Conservation (phyloP, 148 eudicot genomes). For the Rhododendron ovatum region DNA sequence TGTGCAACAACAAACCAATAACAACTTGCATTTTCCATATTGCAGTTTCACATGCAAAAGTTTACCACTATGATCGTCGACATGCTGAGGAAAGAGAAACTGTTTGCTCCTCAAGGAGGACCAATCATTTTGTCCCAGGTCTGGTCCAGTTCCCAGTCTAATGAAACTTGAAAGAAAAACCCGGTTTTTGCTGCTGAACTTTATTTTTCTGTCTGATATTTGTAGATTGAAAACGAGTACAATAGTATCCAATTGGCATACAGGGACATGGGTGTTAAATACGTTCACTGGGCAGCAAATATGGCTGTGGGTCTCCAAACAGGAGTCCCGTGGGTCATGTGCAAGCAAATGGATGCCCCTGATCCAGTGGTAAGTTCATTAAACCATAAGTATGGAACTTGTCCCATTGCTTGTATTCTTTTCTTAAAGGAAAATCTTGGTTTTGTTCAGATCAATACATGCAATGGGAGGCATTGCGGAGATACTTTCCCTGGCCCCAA, state of each 20-base stretch:
- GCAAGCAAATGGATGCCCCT: constrained; percentile 86
- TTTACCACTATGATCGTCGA: constrained; percentile 40
- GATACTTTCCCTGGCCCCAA: constrained; percentile 82
- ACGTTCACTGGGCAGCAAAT: constrained; percentile 73
- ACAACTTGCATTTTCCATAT: not conserved
- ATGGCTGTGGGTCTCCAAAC: constrained; percentile 48
- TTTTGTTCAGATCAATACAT: constrained; percentile 60
- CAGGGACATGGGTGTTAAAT: constrained; percentile 38
- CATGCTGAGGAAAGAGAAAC: constrained; percentile 56
- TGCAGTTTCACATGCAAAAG: constrained; percentile 54
- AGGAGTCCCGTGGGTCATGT: constrained; percentile 92
- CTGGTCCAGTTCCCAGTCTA: not conserved
- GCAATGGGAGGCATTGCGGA: constrained; percentile 94
- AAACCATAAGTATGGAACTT: not conserved
- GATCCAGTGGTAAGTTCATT: constrained; percentile 47
- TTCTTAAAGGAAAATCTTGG: not conserved
- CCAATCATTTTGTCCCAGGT: constrained; percentile 87
- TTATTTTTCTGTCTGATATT: not conserved
- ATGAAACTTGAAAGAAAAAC: not conserved
- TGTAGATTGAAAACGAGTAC: constrained; percentile 84
- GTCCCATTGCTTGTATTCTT: not conserved
- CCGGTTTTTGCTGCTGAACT: not conserved
- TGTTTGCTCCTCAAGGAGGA: constrained; percentile 84
- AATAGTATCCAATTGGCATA: constrained; percentile 54
- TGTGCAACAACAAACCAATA: not conserved